Evolutionary conservation across 2,329 filamentous ascomycete species (phyloP), one percentile per base, ranked within the genome.

Genomic region (Macrophomina tecta): DNA sequence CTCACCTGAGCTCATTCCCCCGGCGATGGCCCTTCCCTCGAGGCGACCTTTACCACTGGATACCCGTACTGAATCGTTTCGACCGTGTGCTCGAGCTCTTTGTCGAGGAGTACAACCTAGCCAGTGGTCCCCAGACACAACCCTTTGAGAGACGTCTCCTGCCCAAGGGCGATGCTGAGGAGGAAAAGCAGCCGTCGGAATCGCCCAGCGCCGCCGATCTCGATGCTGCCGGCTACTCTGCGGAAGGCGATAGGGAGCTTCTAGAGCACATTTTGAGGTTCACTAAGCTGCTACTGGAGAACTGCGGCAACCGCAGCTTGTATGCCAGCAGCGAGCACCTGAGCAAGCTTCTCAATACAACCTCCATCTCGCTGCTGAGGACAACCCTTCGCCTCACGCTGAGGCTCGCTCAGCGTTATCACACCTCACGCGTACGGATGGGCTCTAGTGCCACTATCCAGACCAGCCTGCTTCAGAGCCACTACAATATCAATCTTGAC

Each of bases 41-140:
- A 77, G 96, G 95, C 68, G 95, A 99, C 78, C 84, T 98, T 36
- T 98, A 98, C 77, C 94, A 99, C 83, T 99, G 96, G 96, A 97
- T 99, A 71, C 90, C 92, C 34, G 86, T 97, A 30, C 82, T 99
- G 68, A 97, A 99, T 79, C 90, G 93, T 67, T 98, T 99, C 79
- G 95, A 99, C 79, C 88, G 87, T 74, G 89, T 98, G 70, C 83
- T 99, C 48, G 92, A 97, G 73, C 84, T 88, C 46, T 93, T 97
- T 77, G 93, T 90, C 78, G 85, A 87, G 66, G 89, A 88, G 70
- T 99, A 99, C 81, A 88, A 88, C 69, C 84, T 99, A 66, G 87
- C 88, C 69, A 86, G 90, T 67, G 93, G 92, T 0, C 93, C 93
- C 1, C 96, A 99, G 79, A 87, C 84, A 55, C 86, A 89, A 71